Evolutionary conservation across 768 basidiomycete genomes (phyloP), one percentile per base, ranked within the genome.

Genomic region (Tephrocybe sp.): DNA sequence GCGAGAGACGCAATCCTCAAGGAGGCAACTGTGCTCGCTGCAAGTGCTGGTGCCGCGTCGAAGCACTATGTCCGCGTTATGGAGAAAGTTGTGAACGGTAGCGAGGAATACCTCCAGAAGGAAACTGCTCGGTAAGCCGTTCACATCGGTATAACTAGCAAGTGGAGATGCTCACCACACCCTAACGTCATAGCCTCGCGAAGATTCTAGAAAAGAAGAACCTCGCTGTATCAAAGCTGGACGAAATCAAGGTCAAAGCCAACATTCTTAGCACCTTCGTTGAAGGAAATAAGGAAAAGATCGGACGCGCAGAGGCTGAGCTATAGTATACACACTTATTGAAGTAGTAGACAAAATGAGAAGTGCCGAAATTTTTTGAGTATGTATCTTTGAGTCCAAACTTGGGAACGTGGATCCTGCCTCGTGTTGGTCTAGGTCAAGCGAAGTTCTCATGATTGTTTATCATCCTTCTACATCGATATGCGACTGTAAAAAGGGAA

Each of bases 201-300:
- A 80, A 80, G 53, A 89, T 96, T 61, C 76, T 95, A 51, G 69
- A 73, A 60, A 96, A 94, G 68, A 84, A 86, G 43, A 83, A 74
- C n/a, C 73, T 98, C 38, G 76, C 87, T 7, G 76, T 80, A 0
- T 69, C 76, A 36, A 98, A 98, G 72, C 70, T 94, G 38, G 97
- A 99, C 64, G 93, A 98, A 72, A 85, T 98, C 63, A 89, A 91
- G 70, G 79, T 89, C 66, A 98, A 96, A 74, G 78, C 82, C 48
- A 98, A 98, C 73, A 81, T 98, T 60, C 78, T 93, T 42, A 66
- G 70, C 13, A 80, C 87, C 0, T 92, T 92, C 54, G 54, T 64
- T 31, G 68, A 69, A 70, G 49, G 68, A 68, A 40, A 60, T 53
- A 63, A 73, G 60, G 65, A 68, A 53, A 71, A 65, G 55, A 51